Conservation (phyloP, 495 filamentous ascomycete species). For the Entonaema liquescens region DNA sequence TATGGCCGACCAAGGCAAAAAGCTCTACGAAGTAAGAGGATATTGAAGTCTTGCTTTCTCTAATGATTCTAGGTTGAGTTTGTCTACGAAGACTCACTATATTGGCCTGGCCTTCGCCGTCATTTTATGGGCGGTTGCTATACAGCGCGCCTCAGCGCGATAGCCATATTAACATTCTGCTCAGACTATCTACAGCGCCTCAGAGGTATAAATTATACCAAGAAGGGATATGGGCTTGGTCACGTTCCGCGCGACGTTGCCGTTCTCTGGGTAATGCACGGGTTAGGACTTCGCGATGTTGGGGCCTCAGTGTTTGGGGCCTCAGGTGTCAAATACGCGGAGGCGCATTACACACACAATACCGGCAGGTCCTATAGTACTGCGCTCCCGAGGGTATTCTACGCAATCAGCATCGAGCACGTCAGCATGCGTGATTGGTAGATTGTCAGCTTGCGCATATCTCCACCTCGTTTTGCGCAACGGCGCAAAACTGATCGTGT, state of each 20-base stretch:
- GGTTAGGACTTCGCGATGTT: constrained; percentile 13
- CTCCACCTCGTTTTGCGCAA: constrained; percentile 45
- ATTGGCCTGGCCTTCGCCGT: not conserved
- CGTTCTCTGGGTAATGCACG: not conserved
- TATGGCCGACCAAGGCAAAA: not conserved
- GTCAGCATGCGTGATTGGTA: constrained; percentile 36
- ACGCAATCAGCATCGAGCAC: constrained; percentile 38
- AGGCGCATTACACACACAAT: constrained; percentile 29
- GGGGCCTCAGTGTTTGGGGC: not conserved
- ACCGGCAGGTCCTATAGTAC: constrained; percentile 12
- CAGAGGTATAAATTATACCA: not conserved
- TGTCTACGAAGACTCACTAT: constrained; percentile 4
- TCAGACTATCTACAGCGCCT: constrained; percentile 22
- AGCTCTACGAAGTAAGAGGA: not conserved
- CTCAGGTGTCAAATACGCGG: constrained; percentile 18
- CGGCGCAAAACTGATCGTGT: constrained; percentile 41
- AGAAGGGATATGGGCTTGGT: not conserved
- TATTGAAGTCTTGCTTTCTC: not conserved
- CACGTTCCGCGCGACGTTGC: constrained; percentile 3
- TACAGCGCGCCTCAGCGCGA: constrained; percentile 28
- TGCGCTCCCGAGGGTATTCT: constrained; percentile 26
- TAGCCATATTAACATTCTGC: constrained; percentile 14
- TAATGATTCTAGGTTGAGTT: constrained; percentile 9
- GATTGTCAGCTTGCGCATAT: constrained; percentile 38
- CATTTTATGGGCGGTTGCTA: constrained; percentile 22